Evolutionary conservation across 2,329 filamentous ascomycete species (phyloP), one percentile per base, ranked within the genome.

Genomic region (Grosmannia serpens): DNA sequence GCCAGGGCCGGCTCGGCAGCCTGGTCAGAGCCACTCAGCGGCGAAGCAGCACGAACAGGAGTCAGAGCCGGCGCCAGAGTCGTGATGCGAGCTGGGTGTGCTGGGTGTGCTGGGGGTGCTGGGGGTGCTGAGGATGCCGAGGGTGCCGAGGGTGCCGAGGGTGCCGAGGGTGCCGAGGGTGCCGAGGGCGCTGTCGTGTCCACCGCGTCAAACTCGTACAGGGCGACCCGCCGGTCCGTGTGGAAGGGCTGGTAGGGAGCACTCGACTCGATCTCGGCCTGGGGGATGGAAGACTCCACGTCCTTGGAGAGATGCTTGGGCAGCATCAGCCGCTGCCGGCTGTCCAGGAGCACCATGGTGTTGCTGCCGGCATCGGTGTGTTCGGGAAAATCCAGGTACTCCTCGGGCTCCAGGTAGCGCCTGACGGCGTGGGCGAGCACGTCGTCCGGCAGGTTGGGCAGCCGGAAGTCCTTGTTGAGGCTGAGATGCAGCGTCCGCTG

Each of bases 181-280:
- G n/a, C n/a, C n/a, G n/a, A n/a, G n/a, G n/a, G n/a, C n/a, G 22
- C 41, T 29, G 22, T 8, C 58, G 56, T 17, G 53, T 50, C 15
- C n/a, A 29, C 9, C 26, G 65, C 63, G 41, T 67, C 71, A 67
- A 86, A 88, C 49, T 90, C 80, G 64, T 85, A 88, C 31, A 96
- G 76, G n/a, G 80, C 83, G 51, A 97, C 88, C 3, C 92, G 84
- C 58, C 84, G 82, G 67, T 97, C 91, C 0, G 91, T 94, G 69
- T 97, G 92, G 74, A 97, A 96, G 1, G 94, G 92, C 67, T 96
- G 91, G 66, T 96, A 97, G 2, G 92, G 90, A 5, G 91, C 88
- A 67, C 92, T 96, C 1, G 92, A 96, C 68, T 99, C 94, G 63
- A 96, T 95, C 74, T 96, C 91, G 7, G 89, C 90, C 63, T 86